A percentile compares a stretch with the other conserved stretches of the same genome.
phyloP scores from a whole-genome alignment of 345 rosid genomes.

The Pistacia atlantica region DNA sequence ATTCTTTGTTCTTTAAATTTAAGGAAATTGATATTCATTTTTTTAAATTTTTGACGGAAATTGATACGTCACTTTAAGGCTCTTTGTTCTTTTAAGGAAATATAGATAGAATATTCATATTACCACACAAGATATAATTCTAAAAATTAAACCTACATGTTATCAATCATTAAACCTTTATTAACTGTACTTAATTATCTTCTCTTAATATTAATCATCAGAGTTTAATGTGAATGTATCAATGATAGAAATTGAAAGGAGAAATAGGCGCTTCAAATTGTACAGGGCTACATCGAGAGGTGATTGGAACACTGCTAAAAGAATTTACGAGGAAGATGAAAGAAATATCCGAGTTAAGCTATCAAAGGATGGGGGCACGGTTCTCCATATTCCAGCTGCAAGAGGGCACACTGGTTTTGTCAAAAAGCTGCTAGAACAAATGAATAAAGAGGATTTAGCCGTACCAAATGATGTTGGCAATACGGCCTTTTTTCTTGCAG shows the following conservation, averaged over 20 bases:
- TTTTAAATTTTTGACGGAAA: no score
- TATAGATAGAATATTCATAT: no score
- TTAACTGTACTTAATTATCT: no score
- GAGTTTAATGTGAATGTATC: no score
- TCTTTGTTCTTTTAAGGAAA: no score
- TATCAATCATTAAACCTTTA: no score
- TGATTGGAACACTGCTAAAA: slow-evolving; percentile 4
- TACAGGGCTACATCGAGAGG: slow-evolving; percentile 18
- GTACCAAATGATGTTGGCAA: neutral
- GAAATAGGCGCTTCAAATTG: neutral
- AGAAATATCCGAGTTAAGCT: neutral
- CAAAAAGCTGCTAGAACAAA: neutral
- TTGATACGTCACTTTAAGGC: no score
- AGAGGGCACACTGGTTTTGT: slow-evolving; percentile 2
- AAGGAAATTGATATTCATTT: no score
- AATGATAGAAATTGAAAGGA: neutral
- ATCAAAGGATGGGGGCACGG: slow-evolving; percentile 12
- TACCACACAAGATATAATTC: no score
- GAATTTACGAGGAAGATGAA: neutral
- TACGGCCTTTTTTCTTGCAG: slow-evolving; percentile 18
- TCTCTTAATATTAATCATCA: no score
- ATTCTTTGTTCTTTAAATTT: no score
- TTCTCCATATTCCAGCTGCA: slow-evolving; percentile 24
- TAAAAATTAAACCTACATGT: no score
- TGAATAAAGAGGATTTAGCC: neutral